Percentiles rank a stretch among this genome's conserved stretches.
Conservation (phyloP, 495 filamentous ascomycete species). For the Xylaria intraflava region DNA sequence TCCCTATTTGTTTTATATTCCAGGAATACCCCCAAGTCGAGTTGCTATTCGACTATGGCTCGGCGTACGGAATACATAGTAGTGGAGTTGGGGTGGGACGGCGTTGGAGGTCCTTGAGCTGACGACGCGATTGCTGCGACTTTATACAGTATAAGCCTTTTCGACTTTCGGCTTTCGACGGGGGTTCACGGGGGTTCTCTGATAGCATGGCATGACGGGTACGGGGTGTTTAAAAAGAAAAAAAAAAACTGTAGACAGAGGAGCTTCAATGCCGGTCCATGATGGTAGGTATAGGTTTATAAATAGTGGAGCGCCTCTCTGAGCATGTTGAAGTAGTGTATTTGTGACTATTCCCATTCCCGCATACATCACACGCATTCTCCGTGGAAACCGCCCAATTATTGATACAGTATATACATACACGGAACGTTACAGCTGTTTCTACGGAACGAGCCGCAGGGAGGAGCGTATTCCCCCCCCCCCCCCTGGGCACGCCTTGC, state of each 20-base stretch:
- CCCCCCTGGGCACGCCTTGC: too few relatives aligned
- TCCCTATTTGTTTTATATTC: neutral
- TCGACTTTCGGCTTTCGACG: neutral
- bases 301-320: neutral
- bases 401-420: conserved; percentile 2
- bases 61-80: too few relatives aligned
- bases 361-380: neutral
- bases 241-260: neutral
- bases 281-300: neutral
- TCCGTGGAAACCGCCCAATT: neutral
- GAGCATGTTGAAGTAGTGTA: neutral
- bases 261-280: neutral
- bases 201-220: neutral
- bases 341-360: neutral
- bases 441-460: neutral
- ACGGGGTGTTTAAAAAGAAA: too few relatives aligned
- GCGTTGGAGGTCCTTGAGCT: neutral
- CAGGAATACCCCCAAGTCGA: neutral
- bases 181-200: too few relatives aligned
- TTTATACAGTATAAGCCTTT: too few relatives aligned
- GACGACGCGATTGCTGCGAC: neutral
- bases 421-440: neutral
- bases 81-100: neutral
- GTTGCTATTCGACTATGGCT: neutral
- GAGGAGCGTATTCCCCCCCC: too few relatives aligned